Evolutionary conservation across 2,329 filamentous ascomycete genomes (phyloP), one percentile per base, ranked within the genome.

Genomic region (Domatiomyces globalis): DNA sequence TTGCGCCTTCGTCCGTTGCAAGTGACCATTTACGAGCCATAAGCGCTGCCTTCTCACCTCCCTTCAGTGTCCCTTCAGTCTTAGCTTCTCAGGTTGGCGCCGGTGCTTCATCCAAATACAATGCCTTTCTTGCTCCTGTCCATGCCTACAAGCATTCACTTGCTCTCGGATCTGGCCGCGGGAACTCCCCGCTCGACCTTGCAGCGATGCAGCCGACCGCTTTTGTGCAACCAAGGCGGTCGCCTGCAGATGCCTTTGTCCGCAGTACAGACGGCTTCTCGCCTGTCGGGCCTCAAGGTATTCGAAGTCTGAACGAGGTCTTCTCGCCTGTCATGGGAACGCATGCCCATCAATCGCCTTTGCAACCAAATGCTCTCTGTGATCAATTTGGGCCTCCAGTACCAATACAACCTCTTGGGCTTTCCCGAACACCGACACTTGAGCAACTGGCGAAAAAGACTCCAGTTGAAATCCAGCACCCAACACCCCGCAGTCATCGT

Each of bases 1-100:
- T 94, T 22, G 85, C 85, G 18, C 81, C 87, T 0, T 82, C 81
- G 0, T 94, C 88, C 27, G 84, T 82, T 10, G 80, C 79, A 29
- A 90, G 86, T 68, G 84, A 80, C 56, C 80, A 80, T 45, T 72
- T 59, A 70, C 75, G 45, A 71, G 78, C 52, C 78, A 77, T 63
- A 64, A 69, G 73, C 73, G 57, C 81, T 82, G 60, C 76, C 36
- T 82, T 89, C 65, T 75, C 80, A 3, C 75, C 79, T 39, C 76
- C 79, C 58, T 65, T 78, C 61, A 71, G 77, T 49, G 68, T 78
- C 58, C 75, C 83, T 45, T 74, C 77, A 49, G 71, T 79, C 49
- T 70, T 84, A 64, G 84, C 79, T 58, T 81, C 82, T 12, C 77
- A 74, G 17, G 67, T 83, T 20, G 73, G 76, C 33, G 81, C 84